Evolutionary conservation across 164 flowering plant species (phyloP).

Genomic region (Platanus orientalis): DNA sequence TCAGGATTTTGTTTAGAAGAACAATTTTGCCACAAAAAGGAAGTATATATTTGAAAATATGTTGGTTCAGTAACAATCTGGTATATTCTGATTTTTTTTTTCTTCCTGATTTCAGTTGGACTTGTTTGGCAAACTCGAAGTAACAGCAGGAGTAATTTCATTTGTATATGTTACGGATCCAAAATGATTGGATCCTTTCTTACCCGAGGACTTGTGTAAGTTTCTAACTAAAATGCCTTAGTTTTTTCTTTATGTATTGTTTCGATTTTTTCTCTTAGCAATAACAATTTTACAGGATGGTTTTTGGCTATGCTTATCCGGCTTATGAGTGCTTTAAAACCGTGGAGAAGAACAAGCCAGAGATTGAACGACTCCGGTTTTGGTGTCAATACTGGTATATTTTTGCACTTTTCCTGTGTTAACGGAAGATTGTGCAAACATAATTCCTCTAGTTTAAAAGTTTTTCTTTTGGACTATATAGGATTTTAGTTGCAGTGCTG

Average conservation of each 20-base stretch:
- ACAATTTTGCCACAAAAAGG: background rate
- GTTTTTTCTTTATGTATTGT: background rate
- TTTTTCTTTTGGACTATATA: slow-evolving; percentile 25
- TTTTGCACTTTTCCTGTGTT: background rate
- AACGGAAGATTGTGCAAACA: background rate
- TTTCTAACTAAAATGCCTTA: background rate
- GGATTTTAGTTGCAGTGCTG: slow-evolving; percentile 89
- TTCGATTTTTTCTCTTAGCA: background rate
- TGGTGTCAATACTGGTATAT: slow-evolving; percentile 98
- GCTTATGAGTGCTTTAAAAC: slow-evolving; percentile 92
- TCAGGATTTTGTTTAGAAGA: background rate
- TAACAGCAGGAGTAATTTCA: background rate
- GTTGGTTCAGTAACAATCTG: background rate
- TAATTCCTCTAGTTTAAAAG: background rate
- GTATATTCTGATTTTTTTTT: background rate
- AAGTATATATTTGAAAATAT: background rate
- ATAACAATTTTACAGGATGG: slow-evolving; percentile 50
- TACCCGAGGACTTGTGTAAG: slow-evolving; percentile 89
- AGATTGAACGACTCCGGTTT: slow-evolving; percentile 87
- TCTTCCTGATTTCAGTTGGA: slow-evolving; percentile 3
- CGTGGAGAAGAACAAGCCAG: slow-evolving; percentile 87
- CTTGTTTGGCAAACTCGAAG: background rate
- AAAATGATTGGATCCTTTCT: slow-evolving; percentile 89
- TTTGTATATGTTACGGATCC: slow-evolving; percentile 9
- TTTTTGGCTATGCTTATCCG: slow-evolving; percentile 95